These are phyloP conservation scores for Trichoderma gamsii DNA, from an alignment of 495 filamentous ascomycete genomes.

Conservation along the genomic window DNA sequence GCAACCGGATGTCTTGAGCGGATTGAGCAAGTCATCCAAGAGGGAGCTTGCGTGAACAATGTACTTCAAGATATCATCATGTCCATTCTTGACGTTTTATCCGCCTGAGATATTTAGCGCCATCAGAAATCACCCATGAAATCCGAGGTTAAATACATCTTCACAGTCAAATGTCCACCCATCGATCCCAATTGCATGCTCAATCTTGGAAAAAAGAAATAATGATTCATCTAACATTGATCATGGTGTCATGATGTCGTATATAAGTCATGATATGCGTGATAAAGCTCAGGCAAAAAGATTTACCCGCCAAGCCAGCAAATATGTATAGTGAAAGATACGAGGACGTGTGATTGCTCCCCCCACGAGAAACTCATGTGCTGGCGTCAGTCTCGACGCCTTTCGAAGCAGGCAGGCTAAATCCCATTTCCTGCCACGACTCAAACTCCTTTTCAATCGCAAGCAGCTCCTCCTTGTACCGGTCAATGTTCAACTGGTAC, in stretches of 20 bases:
- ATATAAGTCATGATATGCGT: not conserved
- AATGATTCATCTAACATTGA: not conserved
- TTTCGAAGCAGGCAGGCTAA: slow-evolving; percentile 6
- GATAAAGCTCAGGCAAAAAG: not conserved
- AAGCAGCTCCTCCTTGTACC: slow-evolving; percentile 1
- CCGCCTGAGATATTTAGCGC: no score
- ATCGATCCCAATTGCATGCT: not conserved
- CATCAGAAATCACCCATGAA: no score
- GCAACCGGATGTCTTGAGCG: not conserved
- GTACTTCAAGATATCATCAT: not conserved
- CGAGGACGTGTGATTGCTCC: not conserved
- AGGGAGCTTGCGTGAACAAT: not conserved
- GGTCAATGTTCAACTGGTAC: slow-evolving; percentile 7
- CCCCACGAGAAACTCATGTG: not conserved
- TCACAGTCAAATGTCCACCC: no score
- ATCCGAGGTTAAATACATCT: no score
- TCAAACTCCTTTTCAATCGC: slow-evolving; percentile 13
- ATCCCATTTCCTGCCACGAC: slow-evolving; percentile 6
- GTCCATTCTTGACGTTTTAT: no score
- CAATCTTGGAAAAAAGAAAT: not conserved
- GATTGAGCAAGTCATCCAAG: not conserved
- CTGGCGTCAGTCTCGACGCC: not conserved
- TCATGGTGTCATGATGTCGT: not conserved
- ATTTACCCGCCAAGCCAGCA: not conserved
- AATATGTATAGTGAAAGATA: not conserved